Conservation (phyloP, 108 stramenopile species). For the Aurantiochytrium sp. region DNA sequence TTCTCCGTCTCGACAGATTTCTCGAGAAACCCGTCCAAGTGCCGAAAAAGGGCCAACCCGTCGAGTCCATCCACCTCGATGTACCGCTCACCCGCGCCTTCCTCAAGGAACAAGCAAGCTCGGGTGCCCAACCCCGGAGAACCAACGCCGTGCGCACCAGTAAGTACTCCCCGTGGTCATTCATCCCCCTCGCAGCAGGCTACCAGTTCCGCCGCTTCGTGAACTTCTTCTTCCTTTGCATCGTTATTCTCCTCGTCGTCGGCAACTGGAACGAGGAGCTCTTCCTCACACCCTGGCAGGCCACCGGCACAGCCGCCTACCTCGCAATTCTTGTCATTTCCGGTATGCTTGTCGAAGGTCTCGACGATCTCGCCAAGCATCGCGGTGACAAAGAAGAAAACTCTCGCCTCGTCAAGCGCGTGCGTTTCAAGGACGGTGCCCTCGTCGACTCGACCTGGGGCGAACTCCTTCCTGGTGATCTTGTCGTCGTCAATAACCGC, state of each 20-base stretch:
- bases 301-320: conserved; percentile 86
- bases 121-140: neutral
- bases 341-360: conserved; percentile 71
- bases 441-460: conserved; percentile 41
- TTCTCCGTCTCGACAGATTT: neutral
- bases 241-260: conserved; percentile 80
- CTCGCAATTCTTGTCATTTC: conserved; percentile 75
- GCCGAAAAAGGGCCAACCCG: neutral
- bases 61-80: neutral
- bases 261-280: conserved; percentile 63
- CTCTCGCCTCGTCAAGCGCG: conserved; percentile 46
- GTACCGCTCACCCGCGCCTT: neutral
- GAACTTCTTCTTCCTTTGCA: conserved; percentile 89
- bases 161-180: conserved; percentile 41
- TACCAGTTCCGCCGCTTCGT: conserved; percentile 48
- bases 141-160: neutral
- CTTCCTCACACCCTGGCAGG: conserved; percentile 74
- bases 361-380: conserved; percentile 78
- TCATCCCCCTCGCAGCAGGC: conserved; percentile 36
- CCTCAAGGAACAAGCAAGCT: neutral
- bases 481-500: conserved; percentile 78
- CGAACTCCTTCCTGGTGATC: conserved; percentile 73
- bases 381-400: conserved; percentile 71
- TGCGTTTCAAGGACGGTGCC: conserved; percentile 47
- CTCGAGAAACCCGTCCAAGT: neutral